Evolutionary conservation across 2,329 filamentous ascomycete species (phyloP), one percentile per base, ranked within the genome.

Genomic region (Nannizzia gypsea): DNA sequence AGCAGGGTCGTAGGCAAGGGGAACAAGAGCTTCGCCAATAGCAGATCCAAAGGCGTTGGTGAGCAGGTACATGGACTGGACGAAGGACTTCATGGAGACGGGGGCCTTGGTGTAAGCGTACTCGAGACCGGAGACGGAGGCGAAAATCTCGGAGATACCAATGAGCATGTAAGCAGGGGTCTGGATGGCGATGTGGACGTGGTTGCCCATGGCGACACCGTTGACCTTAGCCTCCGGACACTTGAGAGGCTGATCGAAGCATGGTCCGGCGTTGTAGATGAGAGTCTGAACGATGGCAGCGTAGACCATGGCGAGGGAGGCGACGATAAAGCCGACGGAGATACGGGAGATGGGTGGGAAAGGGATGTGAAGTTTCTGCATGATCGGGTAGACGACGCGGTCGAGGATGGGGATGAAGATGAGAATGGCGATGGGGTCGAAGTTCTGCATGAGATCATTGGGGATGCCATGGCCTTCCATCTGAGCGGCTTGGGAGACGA

Each of bases 331-430:
- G 56, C 87, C 88, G 5, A 78, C 71, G 1, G 85, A 80, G 73
- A 91, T 90, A 70, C 85, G 85, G 77, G 86, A 89, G 74, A 90
- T 86, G 46, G 87, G 88, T 0, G 81, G 87, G 76, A 90, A 88
- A 59, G 78, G 76, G 69, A 90, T 80, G 50, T 81, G 81, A 22
- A 68, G 64, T 67, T 80, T 83, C 67, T 84, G 83, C 60, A 90
- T 79, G 17, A 78, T 69, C 0, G 88, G 88, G 72, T 90, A 91
- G 61, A 91, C 66, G 40, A 84, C n/a, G 28, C 77, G 78, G 68
- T 91, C 87, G 64, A 84, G 80, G 63, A 90, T 74, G 2, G 87
- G 87, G 56, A 90, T 86, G 72, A 90, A 81, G 68, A 91, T 83
- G 66, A 91, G 81, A 63, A 90, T 82, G 26, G 86, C 82, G 64